These are phyloP conservation scores for Pythium dissotocum DNA, from an alignment of 352 stramenopile genomes.

Conservation along the genomic window DNA sequence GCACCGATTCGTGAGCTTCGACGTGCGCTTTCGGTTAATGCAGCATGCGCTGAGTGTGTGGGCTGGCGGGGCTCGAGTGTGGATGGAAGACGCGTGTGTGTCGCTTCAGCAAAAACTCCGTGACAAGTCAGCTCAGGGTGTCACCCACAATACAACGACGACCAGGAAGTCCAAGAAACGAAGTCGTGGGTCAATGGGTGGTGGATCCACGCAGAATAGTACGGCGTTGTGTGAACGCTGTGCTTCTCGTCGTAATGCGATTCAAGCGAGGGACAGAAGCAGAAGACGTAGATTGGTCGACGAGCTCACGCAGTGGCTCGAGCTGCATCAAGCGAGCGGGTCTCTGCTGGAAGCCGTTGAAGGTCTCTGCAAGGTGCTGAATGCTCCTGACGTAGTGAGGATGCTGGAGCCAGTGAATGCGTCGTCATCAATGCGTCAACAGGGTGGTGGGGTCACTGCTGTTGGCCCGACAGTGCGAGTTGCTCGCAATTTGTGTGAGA, in stretches of 20 bases:
- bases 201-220: not conserved
- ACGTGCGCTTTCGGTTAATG: slow-evolving; percentile 19
- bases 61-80: not conserved
- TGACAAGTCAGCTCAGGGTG: slow-evolving; percentile 9
- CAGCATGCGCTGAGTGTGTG: not conserved
- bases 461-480: not conserved
- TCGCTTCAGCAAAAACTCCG: slow-evolving; percentile 20
- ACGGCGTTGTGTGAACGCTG: not conserved
- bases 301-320: slow-evolving; percentile 9
- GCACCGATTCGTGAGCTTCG: not conserved
- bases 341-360: not conserved
- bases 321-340: not conserved
- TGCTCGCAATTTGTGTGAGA: slow-evolving; percentile 13
- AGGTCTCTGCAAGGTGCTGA: slow-evolving; percentile 11
- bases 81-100: slow-evolving; percentile 8
- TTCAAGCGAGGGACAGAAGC: not conserved
- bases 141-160: not conserved
- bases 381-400: slow-evolving; percentile 15
- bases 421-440: not conserved
- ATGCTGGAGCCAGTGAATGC: slow-evolving; percentile 1
- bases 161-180: slow-evolving; percentile 24
- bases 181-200: slow-evolving; percentile 10
- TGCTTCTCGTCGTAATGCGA: not conserved
- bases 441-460: not conserved
- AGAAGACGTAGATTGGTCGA: not conserved